Percentiles rank a stretch among this genome's conserved stretches.
phyloP scores from a whole-genome alignment of 495 filamentous ascomycete genomes.

The Hyaloscypha finlandica region DNA sequence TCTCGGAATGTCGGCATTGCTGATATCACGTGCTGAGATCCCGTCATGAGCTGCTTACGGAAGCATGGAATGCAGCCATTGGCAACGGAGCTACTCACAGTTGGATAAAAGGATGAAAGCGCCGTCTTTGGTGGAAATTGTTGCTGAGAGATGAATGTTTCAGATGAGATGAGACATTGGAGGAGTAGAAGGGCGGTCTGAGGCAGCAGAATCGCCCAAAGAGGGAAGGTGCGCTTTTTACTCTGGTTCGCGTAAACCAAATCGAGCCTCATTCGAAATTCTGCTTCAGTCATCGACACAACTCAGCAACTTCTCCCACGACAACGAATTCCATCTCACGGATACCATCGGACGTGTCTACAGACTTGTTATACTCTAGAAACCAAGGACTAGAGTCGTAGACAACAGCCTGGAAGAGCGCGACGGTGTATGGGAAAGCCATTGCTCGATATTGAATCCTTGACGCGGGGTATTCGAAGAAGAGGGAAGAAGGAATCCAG shows the following conservation, averaged over 20 bases:
- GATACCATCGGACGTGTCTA: not conserved
- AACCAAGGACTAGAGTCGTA: not conserved
- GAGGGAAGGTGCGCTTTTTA: not conserved
- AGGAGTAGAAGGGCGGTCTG: not conserved
- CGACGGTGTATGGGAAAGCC: not conserved
- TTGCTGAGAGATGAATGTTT: not conserved
- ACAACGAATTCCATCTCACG: not conserved
- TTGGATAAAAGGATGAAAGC: not conserved
- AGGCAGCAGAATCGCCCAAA: slow-evolving; percentile 16
- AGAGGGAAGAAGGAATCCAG: not conserved
- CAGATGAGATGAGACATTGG: not conserved
- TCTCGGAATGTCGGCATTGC: not conserved
- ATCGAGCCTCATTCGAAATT: not conserved
- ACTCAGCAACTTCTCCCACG: not conserved
- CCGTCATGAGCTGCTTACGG: not conserved
- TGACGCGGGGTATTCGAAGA: not conserved
- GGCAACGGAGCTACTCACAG: not conserved
- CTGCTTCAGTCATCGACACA: not conserved
- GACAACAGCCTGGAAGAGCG: not conserved
- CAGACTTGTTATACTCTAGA: not conserved
- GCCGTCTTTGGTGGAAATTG: not conserved
- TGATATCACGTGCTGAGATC: not conserved
- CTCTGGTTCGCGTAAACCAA: not conserved
- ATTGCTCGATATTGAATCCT: not conserved
- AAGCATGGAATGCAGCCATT: not conserved